Evolutionary conservation across 1,139 yeast genomes (phyloP).

Genomic region (Blastobotrys petasosporus): DNA sequence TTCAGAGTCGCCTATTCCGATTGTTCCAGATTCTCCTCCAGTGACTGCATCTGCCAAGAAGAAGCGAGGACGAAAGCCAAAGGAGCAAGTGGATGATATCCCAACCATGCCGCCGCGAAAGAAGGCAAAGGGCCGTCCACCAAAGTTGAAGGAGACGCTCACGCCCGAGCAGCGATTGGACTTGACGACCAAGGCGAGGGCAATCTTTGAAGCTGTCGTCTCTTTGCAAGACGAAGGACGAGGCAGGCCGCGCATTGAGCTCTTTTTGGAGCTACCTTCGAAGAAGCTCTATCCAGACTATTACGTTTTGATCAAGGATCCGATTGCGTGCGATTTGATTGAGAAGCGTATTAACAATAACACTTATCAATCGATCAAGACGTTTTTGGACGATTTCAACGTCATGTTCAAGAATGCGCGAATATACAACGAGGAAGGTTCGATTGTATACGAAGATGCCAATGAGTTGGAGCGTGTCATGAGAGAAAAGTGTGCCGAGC

Average conservation of each 20-base stretch:
- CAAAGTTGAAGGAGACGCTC: constrained; percentile 39
- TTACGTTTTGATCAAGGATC: constrained; percentile 69
- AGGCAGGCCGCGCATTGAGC: constrained; percentile 40
- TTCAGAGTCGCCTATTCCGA: background rate
- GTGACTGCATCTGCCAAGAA: constrained; percentile 1
- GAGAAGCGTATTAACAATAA: constrained; percentile 39
- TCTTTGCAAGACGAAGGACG: constrained; percentile 27
- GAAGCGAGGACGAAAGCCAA: constrained; percentile 8
- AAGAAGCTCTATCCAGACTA: constrained; percentile 78
- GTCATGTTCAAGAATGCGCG: constrained; percentile 79
- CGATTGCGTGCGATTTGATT: constrained; percentile 66
- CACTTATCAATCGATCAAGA: constrained; percentile 51
- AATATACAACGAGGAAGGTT: constrained; percentile 86
- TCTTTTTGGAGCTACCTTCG: constrained; percentile 66
- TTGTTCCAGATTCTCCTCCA: background rate
- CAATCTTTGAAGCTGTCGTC: constrained; percentile 22
- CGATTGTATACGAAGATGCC: constrained; percentile 77
- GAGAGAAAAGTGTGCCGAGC: constrained; percentile 13
- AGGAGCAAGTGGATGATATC: constrained; percentile 4
- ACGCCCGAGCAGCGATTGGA: constrained; percentile 29
- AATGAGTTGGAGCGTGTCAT: constrained; percentile 47
- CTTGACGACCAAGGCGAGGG: constrained; percentile 22
- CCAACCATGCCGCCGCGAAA: constrained; percentile 23
- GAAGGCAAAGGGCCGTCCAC: constrained; percentile 36
- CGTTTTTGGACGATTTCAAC: constrained; percentile 64